Evolutionary conservation across 2,329 filamentous ascomycete genomes (phyloP), one percentile per base, ranked within the genome.

Genomic region (Penicillium aurantiogriseum): DNA sequence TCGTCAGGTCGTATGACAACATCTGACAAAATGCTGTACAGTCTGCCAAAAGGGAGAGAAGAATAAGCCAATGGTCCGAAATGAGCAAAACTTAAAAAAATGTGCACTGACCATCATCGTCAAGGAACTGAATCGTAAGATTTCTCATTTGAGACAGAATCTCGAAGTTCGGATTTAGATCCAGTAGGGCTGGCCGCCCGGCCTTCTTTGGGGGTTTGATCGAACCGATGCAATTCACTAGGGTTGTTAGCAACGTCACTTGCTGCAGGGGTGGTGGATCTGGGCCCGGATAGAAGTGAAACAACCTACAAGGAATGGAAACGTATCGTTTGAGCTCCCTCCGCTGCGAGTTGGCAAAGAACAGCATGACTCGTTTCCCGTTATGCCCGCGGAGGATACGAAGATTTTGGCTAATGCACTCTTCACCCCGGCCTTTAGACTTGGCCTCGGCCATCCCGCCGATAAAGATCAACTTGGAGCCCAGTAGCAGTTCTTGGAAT

Each of bases 371-470:
- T 15, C 71, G 67, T 54, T 67, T 70, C 35, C 73, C 73, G 25
- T 72, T 76, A 2, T 63, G 59, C 1, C 70, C 71, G 1, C 71
- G 72, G 3, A 77, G 65, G 9, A 77, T 69, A 5, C 76, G 73
- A 17, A 78, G 57, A 54, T 78, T 78, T 61, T 78, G 76, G 49
- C 74, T 77, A 65, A 78, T 77, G 52, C 75, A 77, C 67, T 78
- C 76, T 56, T 78, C 76, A 0, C 76, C 76, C 8, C 76, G 73
- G 9, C 76, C 76, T 58, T 77, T 78, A 43, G 75, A 77, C 45
- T 75, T 76, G 42, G 74, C 75, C 54, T 77, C 74, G 1, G 75
- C 75, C 51, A 78, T 76, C 0, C 76, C 76, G 0, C 73, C 74
- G 33, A 76, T 73, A 48, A 77, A 76, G 25, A 76, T 56, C 31